phyloP scores from a whole-genome alignment of 2,329 filamentous ascomycete genomes.

The Graphilbum fragrans region DNA sequence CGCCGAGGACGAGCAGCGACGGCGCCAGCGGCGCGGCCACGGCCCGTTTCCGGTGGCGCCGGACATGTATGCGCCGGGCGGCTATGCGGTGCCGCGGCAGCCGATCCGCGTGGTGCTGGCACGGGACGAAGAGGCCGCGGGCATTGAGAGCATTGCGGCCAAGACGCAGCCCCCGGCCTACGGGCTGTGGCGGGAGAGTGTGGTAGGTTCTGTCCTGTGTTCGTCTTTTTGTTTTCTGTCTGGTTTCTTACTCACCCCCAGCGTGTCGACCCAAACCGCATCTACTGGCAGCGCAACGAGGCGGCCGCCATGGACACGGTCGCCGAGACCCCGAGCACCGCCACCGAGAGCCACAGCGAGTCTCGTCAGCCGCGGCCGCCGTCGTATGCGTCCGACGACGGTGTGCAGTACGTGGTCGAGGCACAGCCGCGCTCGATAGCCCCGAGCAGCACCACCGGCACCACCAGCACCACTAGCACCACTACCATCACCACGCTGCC shows the following conservation, averaged over 20 bases:
- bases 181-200: constrained; percentile 71
- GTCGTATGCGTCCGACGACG: constrained; percentile 66
- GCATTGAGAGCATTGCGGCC: constrained; percentile 38
- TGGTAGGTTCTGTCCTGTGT: constrained; percentile 42
- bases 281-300: constrained; percentile 67
- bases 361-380: constrained; percentile 57
- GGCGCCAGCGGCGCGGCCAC: constrained; percentile 7
- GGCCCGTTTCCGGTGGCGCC: constrained; percentile 12
- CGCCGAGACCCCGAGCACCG: neutral
- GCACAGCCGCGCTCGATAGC: constrained; percentile 48
- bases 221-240: neutral
- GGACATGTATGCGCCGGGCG: constrained; percentile 41
- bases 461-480: constrained; percentile 21
- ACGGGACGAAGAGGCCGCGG: constrained; percentile 58
- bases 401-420: constrained; percentile 59
- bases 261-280: constrained; percentile 66
- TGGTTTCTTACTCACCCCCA: constrained; percentile 16
- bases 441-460: constrained; percentile 29
- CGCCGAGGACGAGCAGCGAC: constrained; percentile 17
- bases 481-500: constrained; percentile 20
- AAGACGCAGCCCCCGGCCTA: constrained; percentile 69
- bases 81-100: constrained; percentile 56
- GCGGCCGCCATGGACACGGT: constrained; percentile 11
- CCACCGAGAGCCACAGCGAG: constrained; percentile 1
- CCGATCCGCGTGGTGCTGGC: constrained; percentile 70